These are phyloP conservation scores for Olyra latifolia DNA, from an alignment of 176 grass and related monocot species.

Conservation along the genomic window DNA sequence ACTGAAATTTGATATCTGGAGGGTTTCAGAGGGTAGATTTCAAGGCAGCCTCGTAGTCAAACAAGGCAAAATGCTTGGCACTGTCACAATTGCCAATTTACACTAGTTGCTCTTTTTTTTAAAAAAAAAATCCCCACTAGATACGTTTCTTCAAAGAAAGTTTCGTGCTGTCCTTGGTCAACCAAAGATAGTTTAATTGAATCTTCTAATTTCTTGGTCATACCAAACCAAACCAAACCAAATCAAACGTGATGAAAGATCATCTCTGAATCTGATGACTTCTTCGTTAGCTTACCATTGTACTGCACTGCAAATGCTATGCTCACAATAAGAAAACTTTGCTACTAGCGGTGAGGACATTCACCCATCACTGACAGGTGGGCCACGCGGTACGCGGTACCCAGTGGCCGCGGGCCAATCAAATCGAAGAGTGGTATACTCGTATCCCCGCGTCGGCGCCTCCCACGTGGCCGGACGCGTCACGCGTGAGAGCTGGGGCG, in stretches of 20 bases:
- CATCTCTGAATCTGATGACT: background rate
- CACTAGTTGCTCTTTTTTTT: no score
- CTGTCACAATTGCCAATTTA: background rate
- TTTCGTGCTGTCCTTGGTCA: conserved; percentile 24
- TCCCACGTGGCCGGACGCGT: conserved; percentile 23
- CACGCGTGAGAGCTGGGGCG: background rate
- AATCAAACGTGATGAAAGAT: background rate
- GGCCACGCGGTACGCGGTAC: background rate
- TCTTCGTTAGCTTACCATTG: no score
- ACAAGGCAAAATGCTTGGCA: background rate
- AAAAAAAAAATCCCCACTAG: no score
- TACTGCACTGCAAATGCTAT: background rate
- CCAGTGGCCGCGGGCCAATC: background rate
- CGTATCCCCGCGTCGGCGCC: background rate
- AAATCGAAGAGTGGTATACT: conserved; percentile 8
- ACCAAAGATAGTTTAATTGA: background rate
- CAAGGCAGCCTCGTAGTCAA: background rate
- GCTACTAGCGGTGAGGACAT: background rate
- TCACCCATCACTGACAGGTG: background rate
- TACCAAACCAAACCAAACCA: no score
- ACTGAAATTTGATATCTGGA: background rate
- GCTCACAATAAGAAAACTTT: no score
- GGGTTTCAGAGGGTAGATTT: background rate
- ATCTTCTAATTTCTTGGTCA: background rate
- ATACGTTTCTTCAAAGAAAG: conserved; percentile 16